phyloP scores from a whole-genome alignment of 1,139 yeast species.

The Kodamaea suecica region DNA sequence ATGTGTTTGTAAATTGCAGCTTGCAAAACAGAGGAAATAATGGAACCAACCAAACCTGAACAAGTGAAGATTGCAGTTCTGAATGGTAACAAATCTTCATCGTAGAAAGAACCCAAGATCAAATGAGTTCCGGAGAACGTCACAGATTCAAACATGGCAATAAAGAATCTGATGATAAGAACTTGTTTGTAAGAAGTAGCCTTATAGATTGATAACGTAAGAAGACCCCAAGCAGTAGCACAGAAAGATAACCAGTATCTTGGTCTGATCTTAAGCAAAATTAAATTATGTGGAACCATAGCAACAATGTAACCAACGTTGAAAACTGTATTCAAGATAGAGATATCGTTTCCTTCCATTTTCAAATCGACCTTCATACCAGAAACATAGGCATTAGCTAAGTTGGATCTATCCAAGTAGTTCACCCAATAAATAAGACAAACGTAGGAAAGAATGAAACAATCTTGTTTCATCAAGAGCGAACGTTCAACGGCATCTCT shows the following conservation, averaged over 20 bases:
- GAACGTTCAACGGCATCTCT: conserved; percentile 36
- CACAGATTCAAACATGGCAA: conserved; percentile 53
- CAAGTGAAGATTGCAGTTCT: conserved; percentile 52
- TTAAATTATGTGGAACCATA: conserved; percentile 54
- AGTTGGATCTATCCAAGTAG: conserved; percentile 45
- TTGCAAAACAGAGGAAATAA: conserved; percentile 39
- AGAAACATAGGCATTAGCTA: conserved; percentile 44
- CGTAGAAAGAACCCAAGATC: conserved; percentile 53
- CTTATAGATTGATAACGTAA: conserved; percentile 50
- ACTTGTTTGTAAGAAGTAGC: conserved; percentile 43
- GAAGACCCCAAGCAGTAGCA: conserved; percentile 52
- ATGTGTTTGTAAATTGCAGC: conserved; percentile 33
- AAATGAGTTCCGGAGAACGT: conserved; percentile 55
- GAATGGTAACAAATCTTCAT: conserved; percentile 45
- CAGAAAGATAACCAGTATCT: conserved; percentile 55
- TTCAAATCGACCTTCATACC: conserved; percentile 35
- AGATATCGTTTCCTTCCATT: conserved; percentile 48
- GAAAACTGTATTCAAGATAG: conserved; percentile 52
- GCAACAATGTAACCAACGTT: conserved; percentile 60
- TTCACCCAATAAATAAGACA: conserved; percentile 55
- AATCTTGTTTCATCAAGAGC: conserved; percentile 49
- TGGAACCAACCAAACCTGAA: conserved; percentile 51
- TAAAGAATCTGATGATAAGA: conserved; percentile 52
- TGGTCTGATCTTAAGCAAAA: conserved; percentile 50
- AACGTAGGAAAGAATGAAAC: conserved; percentile 54